Base-by-base conservation (phyloP, 1,139 yeast species). In the Nakaseomyces glabratus region DNA sequence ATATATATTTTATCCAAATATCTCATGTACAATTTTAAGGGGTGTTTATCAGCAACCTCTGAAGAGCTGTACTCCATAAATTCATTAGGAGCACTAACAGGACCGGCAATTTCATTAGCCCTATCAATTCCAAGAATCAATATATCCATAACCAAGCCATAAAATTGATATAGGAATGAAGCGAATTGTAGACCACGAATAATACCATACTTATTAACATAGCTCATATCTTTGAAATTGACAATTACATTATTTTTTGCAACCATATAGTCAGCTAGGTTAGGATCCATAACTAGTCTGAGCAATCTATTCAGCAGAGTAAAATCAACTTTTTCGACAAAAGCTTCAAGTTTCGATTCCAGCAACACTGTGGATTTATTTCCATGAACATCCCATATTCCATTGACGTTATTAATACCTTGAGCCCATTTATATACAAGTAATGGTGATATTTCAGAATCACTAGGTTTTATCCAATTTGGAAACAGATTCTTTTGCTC, bases 391-490 rank as follows among this genome's bases (percentile, higher is more conserved):
- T 77, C 75, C 98, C 98, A 90, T 1, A 88, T 81, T 28, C 74
- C 66, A 6, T 71, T 62, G 35, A 86, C 59, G 47, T 86, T 85
- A 53, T 86, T 90, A 37, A 90, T 69, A n/a, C 95, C 95, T 51
- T 84, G 95, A 48, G 88, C 77, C 95, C 96, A 90, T 53, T 88
- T 90, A 60, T 90, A 88, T 0, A 82, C 94, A 42, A 88, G 63
- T 26, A 88, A 60, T 1, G 96, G 98, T 0, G 97, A 93, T 16
- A 90, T 82, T 54, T 93, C 98, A 20, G 85, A 75, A 51, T 90
- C 98, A 46, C 84, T 77, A 4, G 99, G 98, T 54, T 93, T 90
- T 31, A 90, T 69, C 98, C 98, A 93, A 52, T 80, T 80, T 3
- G 99, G 99, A 60, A 93, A 93, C 24, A 93, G 62, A 13, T 78